These are phyloP conservation scores for Jackrogersella minutella DNA, from an alignment of 495 filamentous ascomycete species.

Conservation along the genomic window DNA sequence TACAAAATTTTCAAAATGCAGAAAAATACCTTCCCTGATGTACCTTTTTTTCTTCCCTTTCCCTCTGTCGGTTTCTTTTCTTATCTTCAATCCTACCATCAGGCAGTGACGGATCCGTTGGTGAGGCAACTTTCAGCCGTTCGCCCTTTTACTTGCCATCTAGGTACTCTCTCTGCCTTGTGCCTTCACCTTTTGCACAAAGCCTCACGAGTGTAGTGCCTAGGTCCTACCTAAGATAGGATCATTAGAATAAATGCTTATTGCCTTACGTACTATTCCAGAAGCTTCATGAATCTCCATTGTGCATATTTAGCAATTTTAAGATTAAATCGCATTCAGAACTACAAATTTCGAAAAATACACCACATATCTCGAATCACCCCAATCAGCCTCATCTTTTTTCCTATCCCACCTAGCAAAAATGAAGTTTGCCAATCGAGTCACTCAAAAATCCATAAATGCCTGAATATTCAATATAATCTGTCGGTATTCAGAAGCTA, in stretches of 20 bases:
- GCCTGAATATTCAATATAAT: neutral
- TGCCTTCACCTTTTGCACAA: neutral
- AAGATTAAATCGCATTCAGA: slow-evolving; percentile 12
- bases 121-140: slow-evolving; percentile 24
- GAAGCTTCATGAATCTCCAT: slow-evolving; percentile 21
- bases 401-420: neutral
- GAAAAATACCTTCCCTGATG: slow-evolving; percentile 1
- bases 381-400: slow-evolving; percentile 1
- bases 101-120: slow-evolving; percentile 10
- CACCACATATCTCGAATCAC: neutral
- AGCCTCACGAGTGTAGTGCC: neutral
- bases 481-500: neutral
- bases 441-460: neutral
- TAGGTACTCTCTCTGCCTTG: slow-evolving; percentile 1
- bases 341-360: neutral
- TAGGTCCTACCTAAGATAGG: neutral
- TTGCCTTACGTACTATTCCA: no score
- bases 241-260: neutral
- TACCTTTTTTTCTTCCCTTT: slow-evolving; percentile 21
- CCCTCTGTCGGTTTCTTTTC: neutral
- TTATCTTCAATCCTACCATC: neutral
- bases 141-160: neutral
- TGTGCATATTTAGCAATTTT: neutral
- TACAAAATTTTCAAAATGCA: neutral
- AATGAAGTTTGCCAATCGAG: neutral